Percentiles rank a stretch among this genome's conserved stretches.
Conservation (phyloP, 192 early-diverging fungal species). For the Coemansia sp. region DNA sequence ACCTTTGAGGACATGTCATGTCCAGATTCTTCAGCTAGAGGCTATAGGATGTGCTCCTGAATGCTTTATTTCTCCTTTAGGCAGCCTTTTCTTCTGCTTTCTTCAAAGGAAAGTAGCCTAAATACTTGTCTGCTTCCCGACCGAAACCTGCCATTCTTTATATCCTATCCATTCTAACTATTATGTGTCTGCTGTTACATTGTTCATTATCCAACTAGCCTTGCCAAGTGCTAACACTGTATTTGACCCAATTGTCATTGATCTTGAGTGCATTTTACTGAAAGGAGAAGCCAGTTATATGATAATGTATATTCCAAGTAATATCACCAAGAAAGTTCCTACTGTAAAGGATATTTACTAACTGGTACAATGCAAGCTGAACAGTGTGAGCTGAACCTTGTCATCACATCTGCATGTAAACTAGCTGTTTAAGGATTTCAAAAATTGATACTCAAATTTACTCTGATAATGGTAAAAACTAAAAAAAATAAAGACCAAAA, state of each 20-base stretch:
- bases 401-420: too few species aligned
- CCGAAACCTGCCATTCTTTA: background rate
- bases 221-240: too few species aligned
- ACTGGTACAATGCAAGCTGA: too few species aligned
- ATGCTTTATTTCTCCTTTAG: too few species aligned
- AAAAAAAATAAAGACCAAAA: background rate
- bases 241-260: background rate
- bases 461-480: background rate
- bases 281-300: background rate
- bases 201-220: too few species aligned
- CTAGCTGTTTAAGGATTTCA: background rate
- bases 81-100: background rate
- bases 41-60: too few species aligned
- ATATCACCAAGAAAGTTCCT: background rate
- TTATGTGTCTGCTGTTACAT: too few species aligned
- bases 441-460: background rate
- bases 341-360: background rate
- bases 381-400: too few species aligned
- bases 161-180: background rate
- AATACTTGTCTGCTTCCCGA: background rate
- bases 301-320: background rate
- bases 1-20: too few species aligned
- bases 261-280: background rate
- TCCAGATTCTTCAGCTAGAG: too few species aligned
- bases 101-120: background rate